Evolutionary conservation across 2,329 filamentous ascomycete species (phyloP).

Genomic region (Atkinsonella hypoxylon): DNA sequence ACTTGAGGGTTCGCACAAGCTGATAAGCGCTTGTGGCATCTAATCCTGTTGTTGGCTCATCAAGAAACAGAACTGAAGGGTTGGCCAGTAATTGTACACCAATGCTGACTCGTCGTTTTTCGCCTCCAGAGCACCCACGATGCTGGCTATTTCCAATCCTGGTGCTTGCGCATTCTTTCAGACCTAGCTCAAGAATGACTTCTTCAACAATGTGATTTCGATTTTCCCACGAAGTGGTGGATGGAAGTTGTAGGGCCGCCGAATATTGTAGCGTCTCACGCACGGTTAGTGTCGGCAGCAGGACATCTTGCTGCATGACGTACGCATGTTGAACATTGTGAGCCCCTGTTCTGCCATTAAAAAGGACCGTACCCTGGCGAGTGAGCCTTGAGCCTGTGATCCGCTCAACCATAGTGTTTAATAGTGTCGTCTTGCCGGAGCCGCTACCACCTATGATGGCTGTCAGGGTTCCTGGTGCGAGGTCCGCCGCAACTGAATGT

Average conservation of each 20-base stretch:
- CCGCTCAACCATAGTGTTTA: slow-evolving; percentile 61
- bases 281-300: slow-evolving; percentile 62
- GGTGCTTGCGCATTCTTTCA: slow-evolving; percentile 69
- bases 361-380: slow-evolving; percentile 43
- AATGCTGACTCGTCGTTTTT: slow-evolving; percentile 65
- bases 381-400: slow-evolving; percentile 43
- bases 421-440: slow-evolving; percentile 58
- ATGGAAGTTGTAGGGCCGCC: slow-evolving; percentile 57
- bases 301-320: slow-evolving; percentile 65
- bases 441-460: slow-evolving; percentile 67
- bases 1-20: slow-evolving; percentile 57
- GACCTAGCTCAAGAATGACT: slow-evolving; percentile 61
- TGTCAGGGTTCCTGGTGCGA: slow-evolving; percentile 55
- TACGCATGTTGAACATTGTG: slow-evolving; percentile 50
- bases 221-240: slow-evolving; percentile 46
- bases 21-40: slow-evolving; percentile 70
- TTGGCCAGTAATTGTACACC: slow-evolving; percentile 71
- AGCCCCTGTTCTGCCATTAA: slow-evolving; percentile 46
- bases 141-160: slow-evolving; percentile 59
- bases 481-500: slow-evolving; percentile 49
- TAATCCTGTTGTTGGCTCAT: slow-evolving; percentile 68
- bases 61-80: slow-evolving; percentile 64
- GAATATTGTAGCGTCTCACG: slow-evolving; percentile 64
- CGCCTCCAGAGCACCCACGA: slow-evolving; percentile 67
- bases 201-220: slow-evolving; percentile 56